Base-by-base conservation (phyloP, 768 basidiomycete species). In the Rhodotorula paludigena region DNA sequence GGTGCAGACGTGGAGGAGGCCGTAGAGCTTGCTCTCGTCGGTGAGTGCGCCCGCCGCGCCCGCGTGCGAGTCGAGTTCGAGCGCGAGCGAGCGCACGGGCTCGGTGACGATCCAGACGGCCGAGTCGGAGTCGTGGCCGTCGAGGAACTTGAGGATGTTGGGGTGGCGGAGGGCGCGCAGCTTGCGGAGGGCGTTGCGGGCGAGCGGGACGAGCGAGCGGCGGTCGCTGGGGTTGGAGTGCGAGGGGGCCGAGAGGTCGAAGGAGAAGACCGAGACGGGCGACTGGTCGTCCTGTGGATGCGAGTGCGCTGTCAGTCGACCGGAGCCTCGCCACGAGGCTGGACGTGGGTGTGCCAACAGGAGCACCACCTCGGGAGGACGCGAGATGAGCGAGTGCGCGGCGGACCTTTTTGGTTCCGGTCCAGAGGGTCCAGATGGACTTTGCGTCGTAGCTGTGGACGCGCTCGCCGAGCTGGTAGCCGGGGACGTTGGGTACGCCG, bases 91-190 rank as follows among this genome's bases (percentile, higher is more conserved):
- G 39, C 84, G 82, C 20, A 98, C 87, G 7, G 90, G 87, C 78
- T 99, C 96, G 2, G 96, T 99, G 83, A 97, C 89, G 74, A 99
- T 89, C 77, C 90, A 88, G 49, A 98, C 84, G 1, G 84, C 84
- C 20, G 85, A 84, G 58, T 98, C 96, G 3, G 91, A 88, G 77
- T 97, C 93, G 25, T 90, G 85, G 3, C 85, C 90, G 70, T 97
- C 96, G 81, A 99, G 85, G 79, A 93, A 97, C 77, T 89, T 93
- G 73, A 99, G 85, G 3, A 98, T 85, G 78, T 98, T 92, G 0
- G 96, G 96, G 82, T 99, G 96, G 42, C 96, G 85, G 15, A 87
- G 89, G 6, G 89, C 88, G 49, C 93, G 85, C 21, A 98, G 81
- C 77, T 94, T 98, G 63, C 89, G 86, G 54, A 97, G 80, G 2